phyloP scores from a whole-genome alignment of 2,329 filamentous ascomycete genomes.

The Fusarium subglutinans region DNA sequence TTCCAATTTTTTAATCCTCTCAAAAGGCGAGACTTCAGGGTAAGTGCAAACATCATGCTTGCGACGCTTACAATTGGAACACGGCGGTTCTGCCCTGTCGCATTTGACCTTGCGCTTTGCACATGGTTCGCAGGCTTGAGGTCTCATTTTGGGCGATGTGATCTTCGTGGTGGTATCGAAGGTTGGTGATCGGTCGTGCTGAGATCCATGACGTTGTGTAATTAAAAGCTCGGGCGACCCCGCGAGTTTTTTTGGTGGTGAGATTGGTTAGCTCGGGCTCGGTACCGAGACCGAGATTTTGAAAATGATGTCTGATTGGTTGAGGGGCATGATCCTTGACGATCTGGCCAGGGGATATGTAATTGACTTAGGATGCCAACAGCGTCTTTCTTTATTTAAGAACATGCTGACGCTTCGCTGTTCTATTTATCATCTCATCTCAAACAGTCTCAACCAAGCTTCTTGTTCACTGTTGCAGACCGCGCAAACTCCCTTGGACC shows the following conservation, averaged over 20 bases:
- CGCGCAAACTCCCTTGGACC: fast-evolving
- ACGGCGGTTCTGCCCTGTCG: conserved; percentile 19
- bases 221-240: conserved; percentile 18
- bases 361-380: background rate
- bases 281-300: conserved; percentile 23
- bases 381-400: background rate
- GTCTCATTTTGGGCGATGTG: background rate
- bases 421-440: fast-evolving
- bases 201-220: conserved; percentile 13
- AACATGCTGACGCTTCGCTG: no score
- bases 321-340: background rate
- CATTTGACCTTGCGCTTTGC: conserved; percentile 27
- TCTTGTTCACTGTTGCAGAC: background rate
- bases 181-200: background rate
- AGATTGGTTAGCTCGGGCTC: background rate
- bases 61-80: conserved; percentile 17
- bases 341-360: background rate
- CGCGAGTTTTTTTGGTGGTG: background rate
- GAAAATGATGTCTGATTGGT: background rate
- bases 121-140: conserved; percentile 27
- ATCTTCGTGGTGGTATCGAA: fast-evolving
- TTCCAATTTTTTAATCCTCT: conserved; percentile 13
- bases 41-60: conserved; percentile 22
- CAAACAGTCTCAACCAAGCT: background rate
- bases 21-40: conserved; percentile 10